Evolutionary conservation across 208 protist species (phyloP).

Genomic region (Leishmania arabica): DNA sequence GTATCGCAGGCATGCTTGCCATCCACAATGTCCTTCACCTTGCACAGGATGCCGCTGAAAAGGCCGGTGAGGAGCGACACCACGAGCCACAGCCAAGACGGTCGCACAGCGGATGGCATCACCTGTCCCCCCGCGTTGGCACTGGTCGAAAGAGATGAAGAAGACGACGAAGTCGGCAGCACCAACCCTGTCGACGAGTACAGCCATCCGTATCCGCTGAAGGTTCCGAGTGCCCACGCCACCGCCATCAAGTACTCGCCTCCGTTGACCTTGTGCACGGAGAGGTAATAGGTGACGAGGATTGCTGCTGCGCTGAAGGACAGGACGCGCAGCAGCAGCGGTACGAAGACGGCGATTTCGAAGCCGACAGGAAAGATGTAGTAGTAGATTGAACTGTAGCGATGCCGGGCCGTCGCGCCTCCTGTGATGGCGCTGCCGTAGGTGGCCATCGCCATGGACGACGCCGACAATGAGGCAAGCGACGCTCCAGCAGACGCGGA

Average conservation of each 20-base stretch:
- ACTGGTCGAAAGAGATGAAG: neutral
- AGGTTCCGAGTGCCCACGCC: constrained; percentile 67
- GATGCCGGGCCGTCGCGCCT: neutral
- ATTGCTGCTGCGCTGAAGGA: constrained; percentile 46
- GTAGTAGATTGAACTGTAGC: constrained; percentile 41
- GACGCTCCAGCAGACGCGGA: neutral
- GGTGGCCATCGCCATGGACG: neutral
- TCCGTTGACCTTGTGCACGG: constrained; percentile 46
- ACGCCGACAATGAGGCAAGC: neutral
- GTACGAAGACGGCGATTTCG: constrained; percentile 47
- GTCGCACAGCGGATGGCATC: neutral
- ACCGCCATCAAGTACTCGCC: constrained; percentile 73
- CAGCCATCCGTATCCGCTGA: constrained; percentile 65
- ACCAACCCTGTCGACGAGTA: constrained; percentile 28
- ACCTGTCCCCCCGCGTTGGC: neutral
- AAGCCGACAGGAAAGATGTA: constrained; percentile 55
- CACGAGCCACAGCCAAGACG: constrained; percentile 68
- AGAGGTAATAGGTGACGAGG: constrained; percentile 46
- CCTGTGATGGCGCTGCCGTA: neutral
- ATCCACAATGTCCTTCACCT: constrained; percentile 83
- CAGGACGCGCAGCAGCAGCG: constrained; percentile 49
- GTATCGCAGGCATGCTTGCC: constrained; percentile 44
- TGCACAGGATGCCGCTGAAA: constrained; percentile 81
- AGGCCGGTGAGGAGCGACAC: constrained; percentile 73
- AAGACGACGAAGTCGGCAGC: constrained; percentile 9